Evolutionary conservation across 345 rosid genomes (phyloP).

Genomic region (Ailanthus altissimus): DNA sequence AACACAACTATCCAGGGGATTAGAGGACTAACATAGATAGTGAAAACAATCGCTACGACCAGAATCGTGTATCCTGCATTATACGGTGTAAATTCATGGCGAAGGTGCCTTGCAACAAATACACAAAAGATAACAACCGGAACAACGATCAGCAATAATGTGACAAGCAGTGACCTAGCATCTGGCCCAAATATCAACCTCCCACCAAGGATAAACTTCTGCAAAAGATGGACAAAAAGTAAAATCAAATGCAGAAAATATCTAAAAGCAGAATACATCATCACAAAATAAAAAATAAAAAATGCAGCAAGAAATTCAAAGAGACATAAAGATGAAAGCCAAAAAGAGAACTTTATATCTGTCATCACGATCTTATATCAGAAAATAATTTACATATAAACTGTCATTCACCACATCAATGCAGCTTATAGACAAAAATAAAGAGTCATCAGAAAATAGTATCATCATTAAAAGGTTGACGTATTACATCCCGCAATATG

Average conservation of each 20-base stretch:
- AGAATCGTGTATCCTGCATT: constrained; percentile 80
- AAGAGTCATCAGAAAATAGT: not conserved
- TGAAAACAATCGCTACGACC: constrained; percentile 67
- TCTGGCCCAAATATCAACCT: constrained; percentile 98
- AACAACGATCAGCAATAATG: constrained; percentile 68
- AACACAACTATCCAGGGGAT: constrained; percentile 10
- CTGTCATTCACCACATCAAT: not conserved
- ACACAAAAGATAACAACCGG: constrained; percentile 80
- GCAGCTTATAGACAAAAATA: not conserved
- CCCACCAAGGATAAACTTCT: constrained; percentile 88
- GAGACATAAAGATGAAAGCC: not conserved
- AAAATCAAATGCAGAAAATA: constrained; percentile 10
- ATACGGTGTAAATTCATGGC: constrained; percentile 71
- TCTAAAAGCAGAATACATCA: not conserved
- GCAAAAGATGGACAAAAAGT: constrained; percentile 32
- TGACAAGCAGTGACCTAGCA: constrained; percentile 74
- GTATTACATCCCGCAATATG: not conserved
- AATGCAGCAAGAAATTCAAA: not conserved
- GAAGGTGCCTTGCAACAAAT: constrained; percentile 92
- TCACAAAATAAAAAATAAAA: not conserved
- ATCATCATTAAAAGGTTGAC: not conserved
- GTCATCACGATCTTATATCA: not conserved
- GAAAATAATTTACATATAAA: not conserved
- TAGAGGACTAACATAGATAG: constrained; percentile 65
- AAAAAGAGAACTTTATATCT: not conserved